These are phyloP conservation scores for Epichloe glyceriae DNA, from an alignment of 2,329 filamentous ascomycete species.

Conservation along the genomic window DNA sequence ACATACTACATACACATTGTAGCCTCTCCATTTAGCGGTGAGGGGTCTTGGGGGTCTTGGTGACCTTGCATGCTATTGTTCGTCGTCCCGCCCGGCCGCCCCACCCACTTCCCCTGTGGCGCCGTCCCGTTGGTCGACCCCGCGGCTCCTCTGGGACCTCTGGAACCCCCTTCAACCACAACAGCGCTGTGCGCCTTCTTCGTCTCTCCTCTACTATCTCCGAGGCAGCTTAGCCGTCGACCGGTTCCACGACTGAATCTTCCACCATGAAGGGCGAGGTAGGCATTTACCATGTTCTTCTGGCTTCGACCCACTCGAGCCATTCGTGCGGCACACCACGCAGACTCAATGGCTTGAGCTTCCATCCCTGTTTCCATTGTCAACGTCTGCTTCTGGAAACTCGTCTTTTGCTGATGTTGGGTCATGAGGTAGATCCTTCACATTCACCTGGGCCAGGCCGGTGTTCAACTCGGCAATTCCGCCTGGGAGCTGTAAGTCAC, in stretches of 20 bases:
- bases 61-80: neutral
- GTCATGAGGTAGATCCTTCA: constrained; percentile 39
- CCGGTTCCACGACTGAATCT: constrained; percentile 9
- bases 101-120: constrained; percentile 4
- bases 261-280: constrained; percentile 41
- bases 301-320: neutral
- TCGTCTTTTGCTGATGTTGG: constrained; percentile 8
- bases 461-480: constrained; percentile 61
- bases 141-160: constrained; percentile 11
- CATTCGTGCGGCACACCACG: neutral
- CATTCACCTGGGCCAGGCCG: constrained; percentile 55
- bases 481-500: constrained; percentile 60
- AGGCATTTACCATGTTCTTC: constrained; percentile 15
- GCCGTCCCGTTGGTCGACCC: constrained; percentile 3
- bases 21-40: constrained; percentile 5
- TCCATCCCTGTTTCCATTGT: neutral
- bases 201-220: constrained; percentile 2
- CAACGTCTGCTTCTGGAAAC: neutral
- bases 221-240: constrained; percentile 7
- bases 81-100: neutral
- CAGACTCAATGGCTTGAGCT: neutral
- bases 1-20: too few species aligned
- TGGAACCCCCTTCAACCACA: constrained; percentile 11
- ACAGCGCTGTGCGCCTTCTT: constrained; percentile 23
- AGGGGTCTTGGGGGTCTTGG: neutral